phyloP scores from a whole-genome alignment of 495 filamentous ascomycete species.

The Lineolata rhizophorae region DNA sequence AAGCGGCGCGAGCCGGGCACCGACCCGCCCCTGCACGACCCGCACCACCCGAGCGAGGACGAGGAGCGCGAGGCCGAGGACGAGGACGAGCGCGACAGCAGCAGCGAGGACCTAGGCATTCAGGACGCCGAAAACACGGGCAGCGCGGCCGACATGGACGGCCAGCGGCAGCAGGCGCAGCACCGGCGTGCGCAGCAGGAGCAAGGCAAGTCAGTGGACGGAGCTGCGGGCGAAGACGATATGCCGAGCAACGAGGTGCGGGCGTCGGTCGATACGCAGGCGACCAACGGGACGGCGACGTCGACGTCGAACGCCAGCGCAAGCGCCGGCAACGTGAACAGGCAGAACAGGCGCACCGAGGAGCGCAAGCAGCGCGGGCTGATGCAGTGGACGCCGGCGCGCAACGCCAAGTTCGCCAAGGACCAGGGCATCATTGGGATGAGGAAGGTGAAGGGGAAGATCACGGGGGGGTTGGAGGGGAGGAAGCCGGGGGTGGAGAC shows the following conservation, averaged over 20 bases:
- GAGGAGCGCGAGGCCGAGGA: constrained; percentile 20
- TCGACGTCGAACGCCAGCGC: not conserved
- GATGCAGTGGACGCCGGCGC: constrained; percentile 59
- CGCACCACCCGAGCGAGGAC: constrained; percentile 25
- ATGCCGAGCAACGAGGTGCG: not conserved
- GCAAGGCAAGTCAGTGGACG: too few relatives aligned
- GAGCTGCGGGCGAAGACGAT: constrained; percentile 1
- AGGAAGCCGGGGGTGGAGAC: constrained; percentile 52
- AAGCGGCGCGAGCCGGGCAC: constrained; percentile 31
- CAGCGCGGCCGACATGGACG: constrained; percentile 10
- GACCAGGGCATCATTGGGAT: constrained; percentile 42
- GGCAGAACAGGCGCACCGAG: constrained; percentile 34
- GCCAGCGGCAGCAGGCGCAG: constrained; percentile 1
- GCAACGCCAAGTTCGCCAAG: constrained; percentile 49
- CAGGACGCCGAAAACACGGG: constrained; percentile 21
- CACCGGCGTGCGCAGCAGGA: not conserved
- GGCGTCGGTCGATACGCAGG: constrained; percentile 1
- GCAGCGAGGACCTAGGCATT: constrained; percentile 23
- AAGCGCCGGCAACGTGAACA: constrained; percentile 15
- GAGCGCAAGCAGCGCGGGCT: constrained; percentile 47
- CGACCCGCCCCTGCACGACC: constrained; percentile 36
- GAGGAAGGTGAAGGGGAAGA: constrained; percentile 27
- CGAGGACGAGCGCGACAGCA: constrained; percentile 19
- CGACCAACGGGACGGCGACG: not conserved
- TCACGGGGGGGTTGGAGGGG: constrained; percentile 31